Conservation (phyloP, 1,284 basidiomycete genomes). For the Vanrija sp. region DNA sequence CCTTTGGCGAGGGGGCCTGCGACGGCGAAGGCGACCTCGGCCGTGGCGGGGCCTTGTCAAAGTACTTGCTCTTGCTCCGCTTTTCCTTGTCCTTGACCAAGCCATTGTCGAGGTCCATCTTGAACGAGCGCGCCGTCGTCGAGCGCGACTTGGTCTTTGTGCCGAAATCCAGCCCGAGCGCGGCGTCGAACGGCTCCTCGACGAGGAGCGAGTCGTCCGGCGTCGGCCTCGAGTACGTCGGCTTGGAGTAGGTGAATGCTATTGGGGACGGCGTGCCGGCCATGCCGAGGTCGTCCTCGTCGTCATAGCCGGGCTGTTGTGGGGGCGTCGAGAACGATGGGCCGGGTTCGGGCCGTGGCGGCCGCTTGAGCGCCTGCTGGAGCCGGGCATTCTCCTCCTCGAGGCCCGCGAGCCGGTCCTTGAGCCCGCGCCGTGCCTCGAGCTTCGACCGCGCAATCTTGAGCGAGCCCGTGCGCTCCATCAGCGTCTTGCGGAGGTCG, state of each 20-base stretch:
- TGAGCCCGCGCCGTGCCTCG: slow-evolving; percentile 15
- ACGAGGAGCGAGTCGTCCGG: slow-evolving; percentile 29
- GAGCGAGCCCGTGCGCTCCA: slow-evolving; percentile 25
- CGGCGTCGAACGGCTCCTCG: slow-evolving; percentile 19
- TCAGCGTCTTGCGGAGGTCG: slow-evolving; percentile 12
- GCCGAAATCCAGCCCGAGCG: slow-evolving; percentile 1
- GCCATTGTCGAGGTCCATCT: slow-evolving; percentile 14
- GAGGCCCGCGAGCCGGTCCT: slow-evolving; percentile 24
- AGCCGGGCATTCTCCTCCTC: slow-evolving; percentile 4
- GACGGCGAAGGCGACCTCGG: too few species aligned
- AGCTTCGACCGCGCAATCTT: slow-evolving; percentile 25
- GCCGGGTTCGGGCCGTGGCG: too few species aligned
- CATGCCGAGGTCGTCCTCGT: slow-evolving; percentile 5
- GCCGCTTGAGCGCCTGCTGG: neutral
- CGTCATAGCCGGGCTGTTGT: neutral
- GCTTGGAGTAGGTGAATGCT: too few species aligned
- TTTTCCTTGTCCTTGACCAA: slow-evolving; percentile 3
- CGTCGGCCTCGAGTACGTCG: neutral
- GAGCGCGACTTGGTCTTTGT: neutral
- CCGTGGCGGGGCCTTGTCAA: neutral
- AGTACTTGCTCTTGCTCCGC: slow-evolving; percentile 22
- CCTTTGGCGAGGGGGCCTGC: neutral
- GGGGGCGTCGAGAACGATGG: too few species aligned
- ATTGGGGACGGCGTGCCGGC: neutral
- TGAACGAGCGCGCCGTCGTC: slow-evolving; percentile 23